phyloP scores from a whole-genome alignment of 176 grass and related monocot genomes.

The Eremochloa ophiuroides region DNA sequence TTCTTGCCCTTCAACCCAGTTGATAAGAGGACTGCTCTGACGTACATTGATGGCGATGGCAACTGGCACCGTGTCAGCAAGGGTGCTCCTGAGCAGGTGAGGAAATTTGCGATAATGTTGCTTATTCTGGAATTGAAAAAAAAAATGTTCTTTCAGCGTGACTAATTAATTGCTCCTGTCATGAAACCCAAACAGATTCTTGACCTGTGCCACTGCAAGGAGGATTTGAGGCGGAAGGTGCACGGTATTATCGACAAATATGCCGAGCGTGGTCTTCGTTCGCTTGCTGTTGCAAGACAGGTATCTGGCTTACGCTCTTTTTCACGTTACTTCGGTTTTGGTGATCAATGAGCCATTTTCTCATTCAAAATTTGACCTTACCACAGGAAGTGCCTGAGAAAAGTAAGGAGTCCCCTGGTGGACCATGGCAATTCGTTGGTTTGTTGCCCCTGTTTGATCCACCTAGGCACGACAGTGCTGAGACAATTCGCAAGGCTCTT shows the following conservation, averaged over 20 bases:
- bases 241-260: slow-evolving; percentile 86
- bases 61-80: slow-evolving; percentile 98
- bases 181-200: slow-evolving; percentile 60
- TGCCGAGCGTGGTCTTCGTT: slow-evolving; percentile 93
- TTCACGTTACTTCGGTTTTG: background rate
- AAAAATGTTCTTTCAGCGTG: background rate
- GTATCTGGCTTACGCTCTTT: slow-evolving; percentile 31
- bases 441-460: slow-evolving; percentile 93
- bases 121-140: background rate
- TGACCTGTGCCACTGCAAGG: slow-evolving; percentile 77
- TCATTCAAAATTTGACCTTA: slow-evolving; percentile 18
- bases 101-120: background rate
- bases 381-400: slow-evolving; percentile 97
- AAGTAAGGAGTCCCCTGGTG: slow-evolving; percentile 64
- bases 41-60: slow-evolving; percentile 69
- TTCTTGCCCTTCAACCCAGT: slow-evolving; percentile 99
- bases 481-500: slow-evolving; percentile 97
- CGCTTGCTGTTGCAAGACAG: slow-evolving; percentile 91
- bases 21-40: slow-evolving; percentile 97
- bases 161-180: slow-evolving; percentile 19
- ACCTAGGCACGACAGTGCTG: slow-evolving; percentile 96
- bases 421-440: slow-evolving; percentile 92
- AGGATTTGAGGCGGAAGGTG: slow-evolving; percentile 74
- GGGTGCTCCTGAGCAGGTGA: slow-evolving; percentile 95
- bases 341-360: background rate